These are phyloP conservation scores for Lotmaria passim DNA, from an alignment of 208 protist genomes.

Conservation along the genomic window DNA sequence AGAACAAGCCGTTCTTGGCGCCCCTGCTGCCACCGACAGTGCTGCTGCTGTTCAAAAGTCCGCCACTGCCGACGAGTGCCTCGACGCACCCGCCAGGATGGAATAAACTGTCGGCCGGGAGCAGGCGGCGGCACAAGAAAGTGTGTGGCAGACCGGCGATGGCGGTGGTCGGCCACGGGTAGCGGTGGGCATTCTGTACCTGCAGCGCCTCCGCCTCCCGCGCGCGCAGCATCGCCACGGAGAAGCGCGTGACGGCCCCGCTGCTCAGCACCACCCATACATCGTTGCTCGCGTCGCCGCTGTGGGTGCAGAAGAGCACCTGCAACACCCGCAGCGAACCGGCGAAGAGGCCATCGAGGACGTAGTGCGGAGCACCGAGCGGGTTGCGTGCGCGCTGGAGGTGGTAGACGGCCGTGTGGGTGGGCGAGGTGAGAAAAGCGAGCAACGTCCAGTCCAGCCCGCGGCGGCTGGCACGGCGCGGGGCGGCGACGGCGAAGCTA, in stretches of 20 bases:
- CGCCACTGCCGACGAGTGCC: background rate
- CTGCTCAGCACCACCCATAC: slow-evolving; percentile 28
- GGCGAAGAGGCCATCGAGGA: slow-evolving; percentile 31
- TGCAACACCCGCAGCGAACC: slow-evolving; percentile 20
- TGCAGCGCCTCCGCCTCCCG: background rate
- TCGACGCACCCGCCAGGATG: background rate
- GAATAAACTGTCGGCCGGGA: slow-evolving; percentile 30
- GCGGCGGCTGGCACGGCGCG: slow-evolving; percentile 3
- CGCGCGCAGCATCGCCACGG: slow-evolving; percentile 17
- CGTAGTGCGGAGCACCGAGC: slow-evolving; percentile 14
- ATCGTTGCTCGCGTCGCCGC: slow-evolving; percentile 26
- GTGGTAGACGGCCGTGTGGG: slow-evolving; percentile 29
- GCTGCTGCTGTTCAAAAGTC: background rate
- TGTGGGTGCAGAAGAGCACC: slow-evolving; percentile 36
- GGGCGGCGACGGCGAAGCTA: slow-evolving; percentile 15
- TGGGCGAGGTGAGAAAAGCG: slow-evolving; percentile 18
- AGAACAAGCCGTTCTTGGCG: slow-evolving; percentile 1
- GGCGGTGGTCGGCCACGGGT: slow-evolving; percentile 16
- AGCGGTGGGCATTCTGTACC: slow-evolving; percentile 5
- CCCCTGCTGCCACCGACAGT: background rate
- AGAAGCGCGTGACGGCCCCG: slow-evolving; percentile 27
- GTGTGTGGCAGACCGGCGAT: slow-evolving; percentile 22
- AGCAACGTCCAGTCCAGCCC: slow-evolving; percentile 27
- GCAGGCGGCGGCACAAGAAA: slow-evolving; percentile 29
- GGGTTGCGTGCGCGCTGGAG: slow-evolving; percentile 20